Percentiles rank a stretch among this genome's conserved stretches.
phyloP scores from a whole-genome alignment of 306 rosid genomes.

The Vigna trinervia region DNA sequence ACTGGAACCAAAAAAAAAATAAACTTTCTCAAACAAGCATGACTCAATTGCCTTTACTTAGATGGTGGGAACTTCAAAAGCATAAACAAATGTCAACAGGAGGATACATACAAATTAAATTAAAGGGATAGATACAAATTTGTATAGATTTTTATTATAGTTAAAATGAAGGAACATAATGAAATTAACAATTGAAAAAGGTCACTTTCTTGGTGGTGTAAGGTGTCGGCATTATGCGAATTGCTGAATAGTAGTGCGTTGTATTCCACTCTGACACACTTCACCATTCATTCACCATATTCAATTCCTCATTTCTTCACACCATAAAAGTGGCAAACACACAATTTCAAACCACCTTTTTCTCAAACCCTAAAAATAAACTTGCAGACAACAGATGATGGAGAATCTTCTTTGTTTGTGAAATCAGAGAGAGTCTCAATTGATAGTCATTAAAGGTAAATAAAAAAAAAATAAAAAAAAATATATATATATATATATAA shows the following conservation, averaged over 20 bases:
- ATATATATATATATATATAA: no score
- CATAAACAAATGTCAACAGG: background rate
- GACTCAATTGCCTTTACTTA: conserved; percentile 4
- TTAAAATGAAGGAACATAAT: conserved; percentile 1
- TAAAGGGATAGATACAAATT: background rate
- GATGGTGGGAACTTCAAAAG: conserved; percentile 17
- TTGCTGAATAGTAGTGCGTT: conserved; percentile 32
- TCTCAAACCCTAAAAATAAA: background rate
- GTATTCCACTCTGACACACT: background rate
- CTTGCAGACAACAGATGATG: conserved; percentile 3
- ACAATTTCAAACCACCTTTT: conserved; percentile 33
- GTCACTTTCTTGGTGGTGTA: conserved; percentile 8
- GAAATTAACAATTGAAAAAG: conserved; percentile 33
- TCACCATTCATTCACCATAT: conserved; percentile 22
- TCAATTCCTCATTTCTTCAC: conserved; percentile 28
- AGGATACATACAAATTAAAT: background rate
- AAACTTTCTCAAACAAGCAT: conserved; percentile 9
- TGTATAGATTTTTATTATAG: background rate
- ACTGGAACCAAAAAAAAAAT: background rate
- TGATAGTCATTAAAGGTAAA: background rate
- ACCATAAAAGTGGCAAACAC: conserved; percentile 43
- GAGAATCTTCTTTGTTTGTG: conserved; percentile 31
- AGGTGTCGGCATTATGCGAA: conserved; percentile 5
- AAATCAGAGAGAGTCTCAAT: conserved; percentile 16
- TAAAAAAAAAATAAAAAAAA: no score